A percentile compares a stretch with the other conserved stretches of the same genome.
phyloP scores from a whole-genome alignment of 208 protist genomes.

The Herpetomonas muscarum region DNA sequence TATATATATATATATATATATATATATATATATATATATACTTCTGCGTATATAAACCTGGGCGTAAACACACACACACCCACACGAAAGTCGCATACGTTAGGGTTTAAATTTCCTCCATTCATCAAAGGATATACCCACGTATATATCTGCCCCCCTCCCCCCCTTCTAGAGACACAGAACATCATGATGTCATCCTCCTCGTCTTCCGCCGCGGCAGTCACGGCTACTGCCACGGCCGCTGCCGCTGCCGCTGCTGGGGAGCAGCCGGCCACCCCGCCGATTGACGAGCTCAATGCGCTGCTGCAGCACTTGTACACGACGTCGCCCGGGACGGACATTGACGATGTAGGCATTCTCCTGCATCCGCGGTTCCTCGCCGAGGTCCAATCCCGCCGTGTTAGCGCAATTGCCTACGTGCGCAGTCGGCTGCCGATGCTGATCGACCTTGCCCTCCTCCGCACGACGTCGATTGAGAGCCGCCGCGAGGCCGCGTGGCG shows the following conservation, averaged over 20 bases:
- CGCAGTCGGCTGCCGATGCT: slow-evolving; percentile 27
- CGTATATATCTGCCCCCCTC: too few species aligned
- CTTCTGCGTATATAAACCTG: not conserved
- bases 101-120: too few species aligned
- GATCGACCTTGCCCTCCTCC: slow-evolving; percentile 21
- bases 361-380: slow-evolving; percentile 23
- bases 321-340: slow-evolving; percentile 8
- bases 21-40: slow-evolving; percentile 10
- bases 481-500: slow-evolving; percentile 6
- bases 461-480: not conserved
- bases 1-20: too few species aligned
- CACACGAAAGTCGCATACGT: too few species aligned
- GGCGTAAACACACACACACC: too few species aligned
- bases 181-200: too few species aligned
- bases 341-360: slow-evolving; percentile 20
- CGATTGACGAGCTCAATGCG: slow-evolving; percentile 11
- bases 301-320: slow-evolving; percentile 13
- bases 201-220: too few species aligned
- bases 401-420: slow-evolving; percentile 19
- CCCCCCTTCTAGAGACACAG: too few species aligned
- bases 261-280: too few species aligned
- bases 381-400: slow-evolving; percentile 18
- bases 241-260: too few species aligned
- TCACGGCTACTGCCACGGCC: too few species aligned
- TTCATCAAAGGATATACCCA: too few species aligned